Evolutionary conservation across 345 rosid genomes (phyloP).

Genomic region (Citrus australasica): DNA sequence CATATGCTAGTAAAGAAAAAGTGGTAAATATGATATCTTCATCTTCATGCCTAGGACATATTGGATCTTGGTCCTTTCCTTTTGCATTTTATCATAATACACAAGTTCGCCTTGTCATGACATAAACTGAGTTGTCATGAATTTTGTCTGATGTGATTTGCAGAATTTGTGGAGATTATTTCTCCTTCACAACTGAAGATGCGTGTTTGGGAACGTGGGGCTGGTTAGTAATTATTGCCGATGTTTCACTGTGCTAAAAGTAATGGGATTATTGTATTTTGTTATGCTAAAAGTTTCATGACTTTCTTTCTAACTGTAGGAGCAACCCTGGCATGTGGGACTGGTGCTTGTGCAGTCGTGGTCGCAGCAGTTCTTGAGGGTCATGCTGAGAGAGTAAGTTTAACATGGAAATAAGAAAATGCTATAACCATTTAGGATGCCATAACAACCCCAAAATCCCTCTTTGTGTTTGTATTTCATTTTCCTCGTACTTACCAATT

Average conservation of each 20-base stretch:
- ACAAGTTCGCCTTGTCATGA: background rate
- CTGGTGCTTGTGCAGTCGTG: slow-evolving; percentile 96
- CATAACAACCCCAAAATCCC: background rate
- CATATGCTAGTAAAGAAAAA: background rate
- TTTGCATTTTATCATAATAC: background rate
- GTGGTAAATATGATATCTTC: background rate
- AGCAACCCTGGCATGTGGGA: slow-evolving; percentile 96
- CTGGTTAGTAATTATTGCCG: slow-evolving; percentile 45
- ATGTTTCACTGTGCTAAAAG: background rate
- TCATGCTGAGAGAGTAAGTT: slow-evolving; percentile 74
- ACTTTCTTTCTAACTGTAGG: slow-evolving; percentile 35
- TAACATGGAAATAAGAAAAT: background rate
- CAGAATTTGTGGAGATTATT: slow-evolving; percentile 91
- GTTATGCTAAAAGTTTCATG: background rate
- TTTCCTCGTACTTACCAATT: background rate
- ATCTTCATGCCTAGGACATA: background rate
- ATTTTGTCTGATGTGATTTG: slow-evolving; percentile 12
- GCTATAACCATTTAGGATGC: background rate
- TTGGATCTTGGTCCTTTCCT: background rate
- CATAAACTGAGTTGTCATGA: background rate
- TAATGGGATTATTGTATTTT: background rate
- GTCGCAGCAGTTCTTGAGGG: slow-evolving; percentile 99
- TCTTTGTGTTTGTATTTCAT: background rate
- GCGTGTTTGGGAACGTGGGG: slow-evolving; percentile 99
- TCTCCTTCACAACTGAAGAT: slow-evolving; percentile 85